Evolutionary conservation across 2,329 filamentous ascomycete genomes (phyloP), one percentile per base, ranked within the genome.

Genomic region (Hirsutella thompsonii): DNA sequence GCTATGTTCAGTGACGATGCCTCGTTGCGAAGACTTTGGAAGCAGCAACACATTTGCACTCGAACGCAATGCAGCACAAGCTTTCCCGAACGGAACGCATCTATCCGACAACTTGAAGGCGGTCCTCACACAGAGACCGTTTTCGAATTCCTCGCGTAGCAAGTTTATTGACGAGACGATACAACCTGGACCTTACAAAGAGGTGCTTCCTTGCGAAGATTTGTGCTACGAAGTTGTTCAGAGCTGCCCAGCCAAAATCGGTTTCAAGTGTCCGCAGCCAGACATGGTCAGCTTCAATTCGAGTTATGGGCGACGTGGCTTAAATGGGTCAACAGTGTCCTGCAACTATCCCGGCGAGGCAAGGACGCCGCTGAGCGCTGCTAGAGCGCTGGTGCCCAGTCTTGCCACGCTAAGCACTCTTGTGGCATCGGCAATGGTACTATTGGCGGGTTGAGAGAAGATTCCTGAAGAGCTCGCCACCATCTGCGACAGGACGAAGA

Each of bases 1-100:
- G 92, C 79, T 98, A 18, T 98, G 92, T 65, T 83, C 86, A 20
- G 88, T 96, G 21, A 83, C 79, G 14, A 92, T 98, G 46, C 92
- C 92, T 1, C 83, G 89, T 23, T 98, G 92, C 65, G 81, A 86
- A 54, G 90, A 95, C 62, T 92, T 84, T 52, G 75, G 71, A 39
- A 75, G 69, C 38, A 52, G 58, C 2, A 66, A 68, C 13, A 40
- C 59, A 1, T 62, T 63, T 47, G 61, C 67, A 2, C 59, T 68
- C 23, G 53, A 60, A 18, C 82, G 92, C 36, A 92, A 90, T 53
- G 72, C 87, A 40, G 76, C 69, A 26, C 76, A 81, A 44, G 52
- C 71, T 0, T 90, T 89, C 51, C 72, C 81, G 16, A 82, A 93
- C 54, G 79, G 81, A n/a, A 74, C 73, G 0, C 54, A 52, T 2